These are phyloP conservation scores for Phytophthora pini DNA, from an alignment of 352 stramenopile genomes.

Conservation along the genomic window DNA sequence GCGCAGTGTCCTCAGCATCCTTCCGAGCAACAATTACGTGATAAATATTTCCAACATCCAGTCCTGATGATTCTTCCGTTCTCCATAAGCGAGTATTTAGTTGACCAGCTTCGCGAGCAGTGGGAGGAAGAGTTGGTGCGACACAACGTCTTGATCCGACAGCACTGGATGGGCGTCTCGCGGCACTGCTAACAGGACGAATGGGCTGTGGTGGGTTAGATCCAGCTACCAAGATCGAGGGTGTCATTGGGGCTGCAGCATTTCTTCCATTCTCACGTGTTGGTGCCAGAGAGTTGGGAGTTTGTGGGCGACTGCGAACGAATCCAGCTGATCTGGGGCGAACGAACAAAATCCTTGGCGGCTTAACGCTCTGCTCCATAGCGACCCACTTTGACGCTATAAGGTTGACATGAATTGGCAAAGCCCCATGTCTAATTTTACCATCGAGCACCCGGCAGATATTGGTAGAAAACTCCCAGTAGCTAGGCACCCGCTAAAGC, in stretches of 20 bases:
- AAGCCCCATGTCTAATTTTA: constrained; percentile 5
- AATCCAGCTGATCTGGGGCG: constrained; percentile 32
- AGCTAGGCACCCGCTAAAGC: background rate
- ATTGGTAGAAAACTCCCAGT: background rate
- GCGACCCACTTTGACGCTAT: background rate
- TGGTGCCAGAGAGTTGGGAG: constrained; percentile 1
- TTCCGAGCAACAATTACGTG: constrained; percentile 56
- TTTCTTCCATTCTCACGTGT: background rate
- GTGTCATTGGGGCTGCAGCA: background rate
- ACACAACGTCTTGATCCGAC: constrained; percentile 17
- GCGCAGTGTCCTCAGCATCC: constrained; percentile 53
- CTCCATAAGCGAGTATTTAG: background rate
- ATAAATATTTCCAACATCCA: constrained; percentile 43
- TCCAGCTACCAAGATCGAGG: constrained; percentile 13
- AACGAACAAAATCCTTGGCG: constrained; percentile 36
- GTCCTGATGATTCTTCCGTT: constrained; percentile 2
- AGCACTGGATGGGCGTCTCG: constrained; percentile 30
- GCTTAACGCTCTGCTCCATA: constrained; percentile 26
- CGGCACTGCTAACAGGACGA: constrained; percentile 10
- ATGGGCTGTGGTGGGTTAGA: constrained; percentile 8
- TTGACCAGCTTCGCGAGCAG: background rate
- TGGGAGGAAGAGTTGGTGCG: constrained; percentile 1
- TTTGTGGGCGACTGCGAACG: constrained; percentile 4
- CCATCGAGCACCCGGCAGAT: background rate
- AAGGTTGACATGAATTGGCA: background rate